phyloP scores from a whole-genome alignment of 2,329 filamentous ascomycete genomes.

The Rosellinia necatrix region DNA sequence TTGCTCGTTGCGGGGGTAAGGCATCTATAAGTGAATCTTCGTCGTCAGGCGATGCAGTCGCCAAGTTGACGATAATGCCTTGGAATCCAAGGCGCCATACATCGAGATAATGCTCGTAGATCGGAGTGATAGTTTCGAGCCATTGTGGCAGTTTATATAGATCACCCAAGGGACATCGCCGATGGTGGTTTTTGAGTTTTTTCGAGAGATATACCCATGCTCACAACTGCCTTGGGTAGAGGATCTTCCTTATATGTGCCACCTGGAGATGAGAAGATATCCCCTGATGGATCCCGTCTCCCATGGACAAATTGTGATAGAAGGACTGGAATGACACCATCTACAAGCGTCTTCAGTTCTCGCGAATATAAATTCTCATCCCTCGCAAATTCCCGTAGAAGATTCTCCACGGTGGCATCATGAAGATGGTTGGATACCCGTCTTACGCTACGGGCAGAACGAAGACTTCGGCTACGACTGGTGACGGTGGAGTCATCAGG shows the following conservation, averaged over 20 bases:
- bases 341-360: constrained; percentile 89
- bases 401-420: constrained; percentile 71
- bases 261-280: constrained; percentile 66
- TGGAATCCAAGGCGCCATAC: constrained; percentile 94
- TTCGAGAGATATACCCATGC: constrained; percentile 91
- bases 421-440: constrained; percentile 70
- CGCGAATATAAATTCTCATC: constrained; percentile 89
- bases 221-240: constrained; percentile 84
- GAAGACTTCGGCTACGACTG: constrained; percentile 68
- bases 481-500: constrained; percentile 61
- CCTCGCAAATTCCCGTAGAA: constrained; percentile 78
- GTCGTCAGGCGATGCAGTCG: constrained; percentile 66
- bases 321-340: constrained; percentile 92
- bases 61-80: constrained; percentile 91
- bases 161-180: constrained; percentile 75
- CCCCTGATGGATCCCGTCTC: constrained; percentile 65
- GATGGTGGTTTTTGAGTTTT: constrained; percentile 80
- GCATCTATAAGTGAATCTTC: constrained; percentile 64
- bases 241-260: constrained; percentile 59
- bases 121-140: constrained; percentile 76
- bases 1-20: constrained; percentile 63
- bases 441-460: constrained; percentile 78
- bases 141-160: constrained; percentile 75
- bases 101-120: constrained; percentile 84
- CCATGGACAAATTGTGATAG: constrained; percentile 81